Conservation (phyloP, 2,329 filamentous ascomycete species). For the Fusarium solani-melongenae region DNA sequence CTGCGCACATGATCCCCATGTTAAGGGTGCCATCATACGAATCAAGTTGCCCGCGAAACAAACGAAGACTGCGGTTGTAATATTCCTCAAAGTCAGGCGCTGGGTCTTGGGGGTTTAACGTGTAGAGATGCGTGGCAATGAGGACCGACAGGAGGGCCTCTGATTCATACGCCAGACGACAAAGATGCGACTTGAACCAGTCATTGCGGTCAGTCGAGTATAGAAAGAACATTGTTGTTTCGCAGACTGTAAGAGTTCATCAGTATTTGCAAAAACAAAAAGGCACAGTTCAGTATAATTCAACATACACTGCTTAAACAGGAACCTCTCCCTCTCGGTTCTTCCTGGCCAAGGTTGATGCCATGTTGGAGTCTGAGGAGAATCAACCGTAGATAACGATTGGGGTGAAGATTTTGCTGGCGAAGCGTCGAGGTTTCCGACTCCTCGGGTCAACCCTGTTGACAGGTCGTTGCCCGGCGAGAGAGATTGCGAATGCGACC, state of each 20-base stretch:
- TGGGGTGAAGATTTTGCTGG: neutral
- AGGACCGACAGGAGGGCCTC: conserved; percentile 22
- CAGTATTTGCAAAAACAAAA: neutral
- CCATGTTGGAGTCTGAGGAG: neutral
- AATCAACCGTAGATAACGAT: neutral
- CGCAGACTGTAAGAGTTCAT: neutral
- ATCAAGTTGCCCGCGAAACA: conserved; percentile 17
- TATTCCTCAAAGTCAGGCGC: conserved; percentile 12
- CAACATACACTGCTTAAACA: conserved; percentile 13
- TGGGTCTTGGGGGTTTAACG: conserved; percentile 6
- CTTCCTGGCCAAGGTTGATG: neutral
- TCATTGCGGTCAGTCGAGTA: conserved; percentile 27
- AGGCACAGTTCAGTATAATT: neutral
- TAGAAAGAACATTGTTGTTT: conserved; percentile 20
- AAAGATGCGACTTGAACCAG: conserved; percentile 3
- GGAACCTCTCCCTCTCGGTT: neutral
- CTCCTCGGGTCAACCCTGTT: neutral
- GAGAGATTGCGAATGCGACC: neutral
- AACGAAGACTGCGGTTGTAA: conserved; percentile 19
- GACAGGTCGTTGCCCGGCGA: neutral
- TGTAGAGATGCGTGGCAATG: conserved; percentile 26
- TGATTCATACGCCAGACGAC: neutral
- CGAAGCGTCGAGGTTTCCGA: neutral
- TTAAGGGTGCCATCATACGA: conserved; percentile 7
- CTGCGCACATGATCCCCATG: conserved; percentile 9